These are phyloP conservation scores for Alternaria brassicae DNA, from an alignment of 2,329 filamentous ascomycete genomes.

Conservation along the genomic window DNA sequence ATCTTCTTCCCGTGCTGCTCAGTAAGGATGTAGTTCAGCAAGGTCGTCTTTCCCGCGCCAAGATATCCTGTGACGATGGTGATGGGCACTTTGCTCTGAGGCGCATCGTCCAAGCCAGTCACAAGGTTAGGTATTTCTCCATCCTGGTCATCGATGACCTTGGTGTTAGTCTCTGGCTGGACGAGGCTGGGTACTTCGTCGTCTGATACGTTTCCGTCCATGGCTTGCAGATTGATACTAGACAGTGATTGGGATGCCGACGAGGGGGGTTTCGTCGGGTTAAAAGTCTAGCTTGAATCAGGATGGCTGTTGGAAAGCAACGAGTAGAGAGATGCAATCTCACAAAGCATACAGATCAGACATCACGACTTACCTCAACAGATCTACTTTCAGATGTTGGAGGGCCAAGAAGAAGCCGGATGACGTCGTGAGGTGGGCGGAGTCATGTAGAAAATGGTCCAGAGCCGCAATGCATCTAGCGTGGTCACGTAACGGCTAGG, in stretches of 20 bases:
- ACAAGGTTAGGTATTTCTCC: conserved; percentile 35
- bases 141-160: conserved; percentile 30
- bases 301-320: background rate
- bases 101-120: conserved; percentile 54
- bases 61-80: conserved; percentile 92
- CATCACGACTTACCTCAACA: background rate
- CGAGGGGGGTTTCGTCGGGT: background rate
- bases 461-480: conserved; percentile 6
- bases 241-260: background rate
- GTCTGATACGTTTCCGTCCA: conserved; percentile 36
- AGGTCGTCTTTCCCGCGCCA: conserved; percentile 92
- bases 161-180: conserved; percentile 51
- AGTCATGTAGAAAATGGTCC: conserved; percentile 11
- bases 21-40: conserved; percentile 94
- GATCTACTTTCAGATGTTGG: background rate
- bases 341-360: background rate
- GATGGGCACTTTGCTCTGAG: conserved; percentile 74
- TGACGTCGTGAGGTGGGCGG: conserved; percentile 17
- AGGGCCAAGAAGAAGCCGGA: background rate
- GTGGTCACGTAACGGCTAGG: conserved; percentile 7
- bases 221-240: conserved; percentile 5
- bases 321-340: background rate
- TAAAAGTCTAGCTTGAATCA: background rate
- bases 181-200: conserved; percentile 59
- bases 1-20: conserved; percentile 97